These are phyloP conservation scores for Rhododendron griersonianum DNA, from an alignment of 148 eudicot genomes.

Conservation along the genomic window DNA sequence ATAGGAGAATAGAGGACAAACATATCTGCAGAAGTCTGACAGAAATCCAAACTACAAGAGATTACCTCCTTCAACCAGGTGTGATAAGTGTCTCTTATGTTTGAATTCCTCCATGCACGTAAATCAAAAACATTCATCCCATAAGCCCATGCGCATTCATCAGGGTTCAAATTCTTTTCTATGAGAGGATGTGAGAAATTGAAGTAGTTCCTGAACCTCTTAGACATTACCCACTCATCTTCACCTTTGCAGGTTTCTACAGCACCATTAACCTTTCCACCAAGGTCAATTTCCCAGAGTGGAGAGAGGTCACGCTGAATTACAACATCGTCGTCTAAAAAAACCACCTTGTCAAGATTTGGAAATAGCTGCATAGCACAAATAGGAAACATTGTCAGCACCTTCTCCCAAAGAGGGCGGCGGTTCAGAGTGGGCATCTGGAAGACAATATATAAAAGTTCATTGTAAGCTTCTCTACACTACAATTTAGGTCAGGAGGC, in stretches of 20 bases:
- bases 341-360: slow-evolving; percentile 85
- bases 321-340: slow-evolving; percentile 93
- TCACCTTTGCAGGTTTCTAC: slow-evolving; percentile 98
- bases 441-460: background rate
- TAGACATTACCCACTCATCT: slow-evolving; percentile 97
- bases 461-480: background rate
- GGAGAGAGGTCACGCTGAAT: slow-evolving; percentile 91
- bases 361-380: slow-evolving; percentile 74
- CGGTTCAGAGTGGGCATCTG: background rate
- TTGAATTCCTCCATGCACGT: slow-evolving; percentile 81
- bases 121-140: slow-evolving; percentile 98
- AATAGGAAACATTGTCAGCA: slow-evolving; percentile 15
- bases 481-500: background rate
- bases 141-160: slow-evolving; percentile 99
- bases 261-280: slow-evolving; percentile 95
- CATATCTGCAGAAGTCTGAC: background rate
- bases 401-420: background rate
- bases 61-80: slow-evolving; percentile 93
- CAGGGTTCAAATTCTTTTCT: slow-evolving; percentile 70
- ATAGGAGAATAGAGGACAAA: background rate
- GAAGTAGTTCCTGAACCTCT: slow-evolving; percentile 82
- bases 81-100: slow-evolving; percentile 83
- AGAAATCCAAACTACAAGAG: background rate
- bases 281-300: slow-evolving; percentile 90
- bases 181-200: slow-evolving; percentile 94